These are phyloP conservation scores for Solanum neorickii DNA, from an alignment of 257 asterid species.

Conservation along the genomic window DNA sequence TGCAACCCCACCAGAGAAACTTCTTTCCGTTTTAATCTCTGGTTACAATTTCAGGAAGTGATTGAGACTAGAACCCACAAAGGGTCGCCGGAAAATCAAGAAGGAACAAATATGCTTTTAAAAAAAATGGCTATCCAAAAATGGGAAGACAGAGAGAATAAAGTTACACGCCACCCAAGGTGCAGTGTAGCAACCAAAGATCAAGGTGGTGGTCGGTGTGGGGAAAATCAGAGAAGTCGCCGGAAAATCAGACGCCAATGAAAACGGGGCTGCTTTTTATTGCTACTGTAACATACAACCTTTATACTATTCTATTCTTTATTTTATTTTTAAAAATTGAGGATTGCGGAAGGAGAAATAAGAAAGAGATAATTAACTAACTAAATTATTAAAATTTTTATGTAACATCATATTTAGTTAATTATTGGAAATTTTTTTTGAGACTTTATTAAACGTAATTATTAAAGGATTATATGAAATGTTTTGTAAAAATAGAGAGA, in stretches of 20 bases:
- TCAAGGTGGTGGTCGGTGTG: slow-evolving; percentile 24
- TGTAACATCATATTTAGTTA: background rate
- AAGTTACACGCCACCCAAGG: slow-evolving; percentile 3
- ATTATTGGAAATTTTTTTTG: background rate
- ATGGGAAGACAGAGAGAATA: slow-evolving; percentile 15
- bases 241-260: slow-evolving; percentile 45
- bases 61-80: background rate
- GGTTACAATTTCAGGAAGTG: background rate
- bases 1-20: background rate
- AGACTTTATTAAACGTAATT: background rate
- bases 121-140: slow-evolving; percentile 14
- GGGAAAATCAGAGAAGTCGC: slow-evolving; percentile 49
- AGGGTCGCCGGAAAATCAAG: slow-evolving; percentile 9
- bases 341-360: background rate
- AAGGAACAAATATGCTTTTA: background rate
- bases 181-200: slow-evolving; percentile 24
- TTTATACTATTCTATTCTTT: background rate
- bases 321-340: background rate
- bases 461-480: too few relatives aligned
- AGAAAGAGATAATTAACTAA: too few relatives aligned
- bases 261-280: slow-evolving; percentile 8
- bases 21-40: background rate
- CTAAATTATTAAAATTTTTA: too few relatives aligned
- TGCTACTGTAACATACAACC: background rate
- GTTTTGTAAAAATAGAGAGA: background rate